A percentile compares a stretch with the other conserved stretches of the same genome.
Conservation (phyloP, 768 basidiomycete species). For the Pholiota conissans region DNA sequence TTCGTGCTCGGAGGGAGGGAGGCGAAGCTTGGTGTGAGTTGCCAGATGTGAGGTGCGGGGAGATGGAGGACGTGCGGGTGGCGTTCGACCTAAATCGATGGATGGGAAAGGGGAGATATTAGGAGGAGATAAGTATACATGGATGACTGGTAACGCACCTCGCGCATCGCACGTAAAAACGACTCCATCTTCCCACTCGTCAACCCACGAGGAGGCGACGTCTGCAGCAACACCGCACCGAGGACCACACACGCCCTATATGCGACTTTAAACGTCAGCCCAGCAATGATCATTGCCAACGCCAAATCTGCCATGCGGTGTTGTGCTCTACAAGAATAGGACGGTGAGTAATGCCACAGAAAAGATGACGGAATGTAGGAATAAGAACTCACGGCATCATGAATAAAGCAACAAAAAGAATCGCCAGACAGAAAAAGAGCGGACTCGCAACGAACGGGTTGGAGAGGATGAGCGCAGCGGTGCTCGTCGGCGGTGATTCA, state of each 20-base stretch:
- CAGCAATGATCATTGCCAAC: constrained; percentile 75
- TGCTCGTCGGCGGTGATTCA: constrained; percentile 35
- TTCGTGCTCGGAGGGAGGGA: constrained; percentile 9
- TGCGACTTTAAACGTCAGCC: constrained; percentile 79
- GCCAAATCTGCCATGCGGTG: constrained; percentile 81
- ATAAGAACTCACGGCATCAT: constrained; percentile 54
- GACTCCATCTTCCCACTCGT: constrained; percentile 73
- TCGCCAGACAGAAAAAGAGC: constrained; percentile 51
- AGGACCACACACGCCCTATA: constrained; percentile 84
- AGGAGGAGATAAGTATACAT: neutral
- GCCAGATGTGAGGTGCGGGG: constrained; percentile 88
- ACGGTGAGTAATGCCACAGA: neutral
- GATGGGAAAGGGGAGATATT: neutral
- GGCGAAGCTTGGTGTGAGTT: constrained; percentile 56
- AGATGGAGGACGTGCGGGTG: constrained; percentile 84
- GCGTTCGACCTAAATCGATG: constrained; percentile 61
- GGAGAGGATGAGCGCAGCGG: constrained; percentile 43
- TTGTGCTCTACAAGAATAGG: constrained; percentile 34
- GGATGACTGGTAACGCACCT: too few species aligned
- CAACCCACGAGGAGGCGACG: constrained; percentile 68
- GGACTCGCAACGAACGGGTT: constrained; percentile 80
- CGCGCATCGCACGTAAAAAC: constrained; percentile 78
- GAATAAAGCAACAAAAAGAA: constrained; percentile 52
- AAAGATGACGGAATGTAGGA: neutral
- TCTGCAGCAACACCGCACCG: constrained; percentile 87